phyloP scores from a whole-genome alignment of 495 filamentous ascomycete species.

The Tuber brumale region DNA sequence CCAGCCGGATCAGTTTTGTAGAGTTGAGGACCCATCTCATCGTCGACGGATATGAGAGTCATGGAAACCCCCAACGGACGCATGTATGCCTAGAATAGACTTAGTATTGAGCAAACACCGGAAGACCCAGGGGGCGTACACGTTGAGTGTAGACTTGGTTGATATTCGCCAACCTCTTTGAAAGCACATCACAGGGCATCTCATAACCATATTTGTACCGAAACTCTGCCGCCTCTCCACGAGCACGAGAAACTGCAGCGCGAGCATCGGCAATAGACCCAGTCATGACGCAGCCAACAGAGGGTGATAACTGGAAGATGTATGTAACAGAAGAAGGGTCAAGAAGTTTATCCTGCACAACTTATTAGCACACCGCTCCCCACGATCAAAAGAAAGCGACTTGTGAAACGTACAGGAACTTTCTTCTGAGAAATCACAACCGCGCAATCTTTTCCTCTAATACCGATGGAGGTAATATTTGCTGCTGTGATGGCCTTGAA shows the following conservation, averaged over 20 bases:
- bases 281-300: constrained; percentile 96
- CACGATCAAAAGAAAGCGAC: neutral
- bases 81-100: constrained; percentile 68
- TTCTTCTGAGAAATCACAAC: constrained; percentile 99
- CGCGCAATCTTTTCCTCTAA: constrained; percentile 92
- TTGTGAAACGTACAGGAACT: constrained; percentile 69
- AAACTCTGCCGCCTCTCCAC: constrained; percentile 94
- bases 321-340: constrained; percentile 95
- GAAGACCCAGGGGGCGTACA: constrained; percentile 42
- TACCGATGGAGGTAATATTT: constrained; percentile 94
- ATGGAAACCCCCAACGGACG: constrained; percentile 90
- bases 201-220: constrained; percentile 98
- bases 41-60: constrained; percentile 87
- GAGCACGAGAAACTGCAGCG: constrained; percentile 81
- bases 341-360: constrained; percentile 86
- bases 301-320: constrained; percentile 92
- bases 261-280: constrained; percentile 96
- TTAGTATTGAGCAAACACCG: constrained; percentile 10
- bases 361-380: constrained; percentile 12
- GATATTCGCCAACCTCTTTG: constrained; percentile 96
- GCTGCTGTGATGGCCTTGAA: constrained; percentile 99
- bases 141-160: constrained; percentile 98
- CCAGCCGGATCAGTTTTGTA: constrained; percentile 98
- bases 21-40: constrained; percentile 87
- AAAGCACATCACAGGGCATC: constrained; percentile 95